Percentiles rank a stretch among this genome's conserved stretches.
Conservation (phyloP, 306 rosid genomes). For the Prosopis cineraria region DNA sequence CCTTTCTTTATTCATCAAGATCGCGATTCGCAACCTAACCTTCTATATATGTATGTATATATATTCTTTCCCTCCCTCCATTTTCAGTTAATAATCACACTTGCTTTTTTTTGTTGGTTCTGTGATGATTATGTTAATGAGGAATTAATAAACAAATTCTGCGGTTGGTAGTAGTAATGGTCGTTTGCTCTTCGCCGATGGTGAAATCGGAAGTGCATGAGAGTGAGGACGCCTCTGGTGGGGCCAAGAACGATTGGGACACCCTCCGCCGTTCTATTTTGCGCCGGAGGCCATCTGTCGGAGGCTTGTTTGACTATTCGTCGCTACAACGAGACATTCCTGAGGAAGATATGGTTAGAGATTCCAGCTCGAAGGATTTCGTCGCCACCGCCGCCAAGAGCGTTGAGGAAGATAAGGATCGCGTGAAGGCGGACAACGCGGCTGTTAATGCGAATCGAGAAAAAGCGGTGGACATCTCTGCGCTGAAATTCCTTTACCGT, state of each 20-base stretch:
- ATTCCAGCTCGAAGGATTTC: constrained; percentile 41
- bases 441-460: constrained; percentile 33
- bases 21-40: background rate
- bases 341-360: constrained; percentile 34
- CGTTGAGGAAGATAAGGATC: constrained; percentile 36
- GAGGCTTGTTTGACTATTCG: constrained; percentile 32
- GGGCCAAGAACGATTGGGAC: constrained; percentile 32
- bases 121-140: background rate
- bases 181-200: constrained; percentile 45
- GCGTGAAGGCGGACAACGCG: constrained; percentile 28
- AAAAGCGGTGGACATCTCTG: constrained; percentile 19
- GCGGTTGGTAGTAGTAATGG: background rate
- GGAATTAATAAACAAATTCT: background rate
- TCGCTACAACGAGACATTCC: constrained; percentile 41
- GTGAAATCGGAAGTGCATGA: constrained; percentile 55
- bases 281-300: constrained; percentile 52
- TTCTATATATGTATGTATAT: background rate
- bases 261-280: constrained; percentile 37
- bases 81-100: background rate
- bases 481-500: constrained; percentile 53
- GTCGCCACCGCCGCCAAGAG: constrained; percentile 7
- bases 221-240: constrained; percentile 23
- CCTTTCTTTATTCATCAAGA: background rate
- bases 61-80: background rate
- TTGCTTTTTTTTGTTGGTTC: background rate